Evolutionary conservation across 2,329 filamentous ascomycete species (phyloP), one percentile per base, ranked within the genome.

Genomic region (Colletotrichum lupini): DNA sequence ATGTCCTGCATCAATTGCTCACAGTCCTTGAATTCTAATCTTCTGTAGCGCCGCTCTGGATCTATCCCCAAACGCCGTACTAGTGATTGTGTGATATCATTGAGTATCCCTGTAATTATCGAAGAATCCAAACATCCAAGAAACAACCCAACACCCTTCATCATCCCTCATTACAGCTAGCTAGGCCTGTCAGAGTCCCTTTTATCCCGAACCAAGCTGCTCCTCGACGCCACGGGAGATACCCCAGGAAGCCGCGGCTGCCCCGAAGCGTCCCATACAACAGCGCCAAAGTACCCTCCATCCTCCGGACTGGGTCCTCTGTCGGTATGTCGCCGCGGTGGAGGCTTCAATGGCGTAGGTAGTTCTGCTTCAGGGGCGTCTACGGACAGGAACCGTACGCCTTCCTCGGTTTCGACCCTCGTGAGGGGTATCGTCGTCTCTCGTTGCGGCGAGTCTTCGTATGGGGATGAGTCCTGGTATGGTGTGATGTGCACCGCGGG

Each of bases 331-430:
- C 67, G 30, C 5, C 60, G 58, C 1, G 67, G 70, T 14, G 70
- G 70, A 8, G 70, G 70, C 19, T 64, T 22, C n/a, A 73, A 22
- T 3, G 67, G 67, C 11, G 70, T 70, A 7, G 66, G 67, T 12
- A 61, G 22, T 22, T 70, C 70, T 2, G 60, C 11, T 1, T 62
- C 70, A 12, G 58, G 53, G 1, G 42, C n/a, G n/a, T 60, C 55
- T 0, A 37, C 19, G 32, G 46, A 28, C 1, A 70, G 19, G 8
- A 73, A 73, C 19, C n/a, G 66, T 4, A 73, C 70, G 4, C 70
- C 70, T 12, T 73, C 70, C 19, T 73, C 70, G 4, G 66, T 73
- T 2, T 73, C 70, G 11, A 57, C 35, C 12, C 67, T 65, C 7
- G 70, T 42, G 32, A 65, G 5, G 0, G 70, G 60, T 6, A 61